Evolutionary conservation across 169 alveolate species (phyloP), one percentile per base, ranked within the genome.

Genomic region (Perkinsus chesapeaki): DNA sequence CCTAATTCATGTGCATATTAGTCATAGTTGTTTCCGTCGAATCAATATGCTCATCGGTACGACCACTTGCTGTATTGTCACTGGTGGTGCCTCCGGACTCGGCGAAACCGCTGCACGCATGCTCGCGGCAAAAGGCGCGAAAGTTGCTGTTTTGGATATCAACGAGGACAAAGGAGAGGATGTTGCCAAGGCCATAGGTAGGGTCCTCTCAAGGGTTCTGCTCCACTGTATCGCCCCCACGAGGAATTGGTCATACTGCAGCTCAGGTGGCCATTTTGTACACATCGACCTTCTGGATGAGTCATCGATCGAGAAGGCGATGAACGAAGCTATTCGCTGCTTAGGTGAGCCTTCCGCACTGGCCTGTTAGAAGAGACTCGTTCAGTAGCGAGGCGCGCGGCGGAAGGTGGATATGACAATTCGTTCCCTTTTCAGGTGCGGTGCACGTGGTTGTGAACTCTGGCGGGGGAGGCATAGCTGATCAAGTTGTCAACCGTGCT

Each of bases 71-170:
- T 73, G 73, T 91, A 94, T 95, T 31, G 95, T 95, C 0, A 95
- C 96, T 20, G 98, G 98, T 34, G 98, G 97, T 27, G 96, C 97
- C 37, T 96, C 97, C 38, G 98, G 98, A 23, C 92, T 96, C 10
- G 98, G 98, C n/a, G 95, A 93, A 48, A 96, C 94, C 12, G 92
- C 97, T 19, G 97, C 94, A 3, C 48, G 93, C 91, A 92, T 91
- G n/a, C 92, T 96, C n/a, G 73, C 94, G 31, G 93, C 93, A 27
- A n/a, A 48, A 72, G 97, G 97, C 37, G 95, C 95, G 31, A 93
- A 94, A 43, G 96, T 97, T 23, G 93, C 95, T 34, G 73, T 96
- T 91, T 96, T 96, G 38, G 98, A 96, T 92, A 36, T 95, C 91
- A 96, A 96, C 92, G 95, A 93, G 92, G 97, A 94, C 72, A 43